These are phyloP conservation scores for Wickerhamiella kurtzmanii DNA, from an alignment of 805 yeast species.

Conservation along the genomic window DNA sequence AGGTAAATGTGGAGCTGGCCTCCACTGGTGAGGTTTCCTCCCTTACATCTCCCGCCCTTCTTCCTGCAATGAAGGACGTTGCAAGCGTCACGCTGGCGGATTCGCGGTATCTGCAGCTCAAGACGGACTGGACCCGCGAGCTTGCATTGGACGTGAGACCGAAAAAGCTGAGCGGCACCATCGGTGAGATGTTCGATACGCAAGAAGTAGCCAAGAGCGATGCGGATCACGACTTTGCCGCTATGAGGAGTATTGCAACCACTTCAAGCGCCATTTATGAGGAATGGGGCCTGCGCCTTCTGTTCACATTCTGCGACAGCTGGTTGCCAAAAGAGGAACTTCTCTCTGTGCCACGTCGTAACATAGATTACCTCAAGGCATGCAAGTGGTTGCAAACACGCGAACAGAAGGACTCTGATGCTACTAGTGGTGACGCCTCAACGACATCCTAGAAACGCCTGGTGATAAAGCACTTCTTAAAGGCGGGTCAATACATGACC, in stretches of 20 bases:
- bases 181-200: conserved; percentile 1
- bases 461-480: no score
- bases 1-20: conserved; percentile 28
- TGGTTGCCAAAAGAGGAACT: conserved; percentile 13
- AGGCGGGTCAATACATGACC: no score
- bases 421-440: no score
- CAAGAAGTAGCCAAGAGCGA: background rate
- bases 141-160: conserved; percentile 1
- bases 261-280: background rate
- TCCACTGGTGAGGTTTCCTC: conserved; percentile 11
- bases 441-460: no score
- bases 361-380: conserved; percentile 11
- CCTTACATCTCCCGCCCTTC: conserved; percentile 47
- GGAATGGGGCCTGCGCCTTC: conserved; percentile 5
- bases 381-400: background rate
- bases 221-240: background rate
- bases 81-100: conserved; percentile 34
- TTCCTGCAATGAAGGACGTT: conserved; percentile 48
- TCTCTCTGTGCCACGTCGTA: conserved; percentile 6
- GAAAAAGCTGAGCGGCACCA: background rate
- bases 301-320: conserved; percentile 6
- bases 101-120: conserved; percentile 41
- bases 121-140: conserved; percentile 8
- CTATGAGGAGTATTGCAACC: conserved; percentile 4
- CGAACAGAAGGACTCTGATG: background rate